A percentile compares a stretch with the other conserved stretches of the same genome.
phyloP scores from a whole-genome alignment of 139 green algal genomes.

The Tetraselmis chui region DNA sequence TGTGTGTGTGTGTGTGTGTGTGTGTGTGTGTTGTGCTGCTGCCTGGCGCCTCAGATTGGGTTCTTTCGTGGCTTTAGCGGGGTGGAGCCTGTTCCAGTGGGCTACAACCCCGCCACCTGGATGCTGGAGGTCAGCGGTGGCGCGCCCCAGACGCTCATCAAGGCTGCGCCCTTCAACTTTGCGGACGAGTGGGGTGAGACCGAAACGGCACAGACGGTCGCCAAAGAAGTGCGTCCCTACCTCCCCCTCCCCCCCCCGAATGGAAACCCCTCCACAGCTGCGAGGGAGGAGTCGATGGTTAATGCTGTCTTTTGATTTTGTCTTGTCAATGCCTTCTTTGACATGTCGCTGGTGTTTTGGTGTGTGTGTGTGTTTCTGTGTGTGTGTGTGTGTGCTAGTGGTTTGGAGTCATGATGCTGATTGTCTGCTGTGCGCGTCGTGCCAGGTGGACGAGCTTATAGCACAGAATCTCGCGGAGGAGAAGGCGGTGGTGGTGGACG shows the following conservation, averaged over 20 bases:
- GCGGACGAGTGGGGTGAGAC: background rate
- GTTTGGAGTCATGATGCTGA: too few relatives aligned
- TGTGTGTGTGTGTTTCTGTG: too few relatives aligned
- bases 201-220: background rate
- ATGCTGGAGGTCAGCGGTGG: conserved; percentile 32
- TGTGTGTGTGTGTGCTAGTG: too few relatives aligned
- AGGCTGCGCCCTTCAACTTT: background rate
- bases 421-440: too few relatives aligned
- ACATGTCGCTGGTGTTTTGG: too few relatives aligned
- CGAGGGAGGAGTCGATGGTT: too few relatives aligned
- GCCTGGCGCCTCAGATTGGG: background rate
- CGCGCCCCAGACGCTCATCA: conserved; percentile 5
- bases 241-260: background rate
- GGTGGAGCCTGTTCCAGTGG: background rate
- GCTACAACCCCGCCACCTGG: conserved; percentile 36
- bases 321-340: too few relatives aligned
- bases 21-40: too few relatives aligned
- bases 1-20: too few relatives aligned
- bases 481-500: background rate
- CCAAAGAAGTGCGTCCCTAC: background rate
- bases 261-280: too few relatives aligned
- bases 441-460: background rate
- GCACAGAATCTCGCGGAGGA: background rate
- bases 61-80: background rate
- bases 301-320: too few relatives aligned